Base-by-base conservation (phyloP, 176 grass and related monocot genomes). In the Alopecurus myosuroides region DNA sequence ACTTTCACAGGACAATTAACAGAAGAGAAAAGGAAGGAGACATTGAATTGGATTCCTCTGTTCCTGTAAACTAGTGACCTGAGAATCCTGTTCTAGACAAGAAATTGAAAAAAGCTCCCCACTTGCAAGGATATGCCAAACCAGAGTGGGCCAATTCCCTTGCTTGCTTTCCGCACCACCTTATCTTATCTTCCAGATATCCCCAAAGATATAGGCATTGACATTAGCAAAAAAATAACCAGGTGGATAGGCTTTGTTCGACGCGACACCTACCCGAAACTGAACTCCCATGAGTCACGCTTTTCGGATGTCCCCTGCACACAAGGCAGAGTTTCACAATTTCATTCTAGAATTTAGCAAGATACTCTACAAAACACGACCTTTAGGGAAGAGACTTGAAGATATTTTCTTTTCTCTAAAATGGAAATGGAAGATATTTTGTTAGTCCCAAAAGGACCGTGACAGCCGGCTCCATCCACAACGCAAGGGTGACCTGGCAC, bases 161-260 rank as follows among this genome's bases (percentile, higher is more conserved):
- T 62, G 40, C 34, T 86, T 34, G 11, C 84, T 90, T 82, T 90
- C 44, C 48, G 37, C 14, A 42, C 9, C 73, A 86, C 84, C 83
- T 58, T 82, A 87, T 74, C 80, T 86, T 82, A 86, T 82, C 84
- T 82, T 64, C 65, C 45, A 50, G 45, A 83, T 79, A 86, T 83
- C 74, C 36, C 58, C 18, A 4, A 29, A 79, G 56, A 90, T 58
- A 74, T 44, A 13, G n/a, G 1, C 74, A 49, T 35, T 41, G 46
- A 74, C 73, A 79, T 40, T 46, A n/a, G 25, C 13, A 63, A 23
- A n/a, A n/a, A 63, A 69, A 82, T 25, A 13, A 77, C n/a, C n/a
- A n/a, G 51, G 71, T 42, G 18, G 52, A 83, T 71, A 71, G 57
- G 62, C 41, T 44, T 61, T 76, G 19, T 42, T 44, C 37, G 76